Conservation (phyloP, 1,139 yeast species). For the Taiozyma onychis region DNA sequence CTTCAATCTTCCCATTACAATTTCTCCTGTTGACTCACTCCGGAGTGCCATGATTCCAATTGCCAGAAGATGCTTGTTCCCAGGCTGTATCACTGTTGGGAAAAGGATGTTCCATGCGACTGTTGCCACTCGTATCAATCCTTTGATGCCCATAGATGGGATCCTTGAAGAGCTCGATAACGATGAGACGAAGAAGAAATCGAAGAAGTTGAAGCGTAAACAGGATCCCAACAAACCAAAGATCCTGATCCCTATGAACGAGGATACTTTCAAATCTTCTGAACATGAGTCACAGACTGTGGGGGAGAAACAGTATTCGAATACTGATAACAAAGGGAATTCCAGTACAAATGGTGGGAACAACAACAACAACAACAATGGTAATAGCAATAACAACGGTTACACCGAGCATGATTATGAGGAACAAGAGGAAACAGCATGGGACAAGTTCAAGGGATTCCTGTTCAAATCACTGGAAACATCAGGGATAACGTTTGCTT, state of each 20-base stretch:
- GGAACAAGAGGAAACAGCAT: constrained; percentile 9
- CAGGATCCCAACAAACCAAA: constrained; percentile 13
- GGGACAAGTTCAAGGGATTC: constrained; percentile 28
- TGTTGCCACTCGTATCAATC: constrained; percentile 21
- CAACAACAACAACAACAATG: not conserved
- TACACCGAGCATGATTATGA: constrained; percentile 9
- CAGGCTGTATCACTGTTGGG: not conserved
- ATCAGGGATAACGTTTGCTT: constrained; percentile 70
- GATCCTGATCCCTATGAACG: constrained; percentile 16
- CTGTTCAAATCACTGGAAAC: constrained; percentile 60
- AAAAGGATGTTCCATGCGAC: not conserved
- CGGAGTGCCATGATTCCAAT: not conserved
- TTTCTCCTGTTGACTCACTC: no score
- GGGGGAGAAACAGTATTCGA: not conserved
- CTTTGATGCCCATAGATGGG: constrained; percentile 28
- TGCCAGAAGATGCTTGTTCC: not conserved
- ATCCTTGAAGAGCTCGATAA: constrained; percentile 19
- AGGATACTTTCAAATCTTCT: constrained; percentile 14
- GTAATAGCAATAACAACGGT: constrained; percentile 7
- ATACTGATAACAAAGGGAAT: not conserved
- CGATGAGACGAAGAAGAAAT: constrained; percentile 16
- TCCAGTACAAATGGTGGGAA: constrained; percentile 2
- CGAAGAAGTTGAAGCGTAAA: constrained; percentile 10
- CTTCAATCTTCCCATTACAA: no score
- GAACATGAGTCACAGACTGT: not conserved